Evolutionary conservation across 208 protist genomes (phyloP).

Genomic region (Novymonas esmeraldas): DNA sequence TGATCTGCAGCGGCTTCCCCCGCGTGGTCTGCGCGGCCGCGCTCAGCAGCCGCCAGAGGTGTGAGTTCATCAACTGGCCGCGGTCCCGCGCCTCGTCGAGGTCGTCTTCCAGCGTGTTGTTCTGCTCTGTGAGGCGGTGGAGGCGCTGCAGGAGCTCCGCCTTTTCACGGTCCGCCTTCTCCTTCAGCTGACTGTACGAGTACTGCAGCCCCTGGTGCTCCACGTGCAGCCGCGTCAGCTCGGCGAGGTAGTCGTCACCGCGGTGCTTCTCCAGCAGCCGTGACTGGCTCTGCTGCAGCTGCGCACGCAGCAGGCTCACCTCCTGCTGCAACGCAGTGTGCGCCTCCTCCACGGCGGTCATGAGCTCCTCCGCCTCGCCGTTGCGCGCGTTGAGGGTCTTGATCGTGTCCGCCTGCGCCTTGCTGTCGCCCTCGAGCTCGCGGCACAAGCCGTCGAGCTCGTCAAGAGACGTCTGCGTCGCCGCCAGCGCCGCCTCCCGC

Average conservation of each 20-base stretch:
- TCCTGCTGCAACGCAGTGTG: conserved; percentile 32
- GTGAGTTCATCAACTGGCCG: conserved; percentile 54
- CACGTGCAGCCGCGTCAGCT: conserved; percentile 69
- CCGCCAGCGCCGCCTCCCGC: conserved; percentile 37
- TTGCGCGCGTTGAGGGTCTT: conserved; percentile 42
- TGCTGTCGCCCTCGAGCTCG: conserved; percentile 69
- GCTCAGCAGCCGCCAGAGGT: conserved; percentile 66
- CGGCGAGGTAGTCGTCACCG: conserved; percentile 61
- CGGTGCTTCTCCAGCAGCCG: conserved; percentile 53
- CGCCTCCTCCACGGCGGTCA: conserved; percentile 42
- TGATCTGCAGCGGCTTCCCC: conserved; percentile 29
- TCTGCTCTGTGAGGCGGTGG: conserved; percentile 32
- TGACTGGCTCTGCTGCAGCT: conserved; percentile 56
- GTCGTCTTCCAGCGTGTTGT: conserved; percentile 62
- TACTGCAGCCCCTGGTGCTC: conserved; percentile 69
- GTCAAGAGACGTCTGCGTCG: conserved; percentile 45
- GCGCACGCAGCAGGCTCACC: conserved; percentile 38
- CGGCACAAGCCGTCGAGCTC: conserved; percentile 66
- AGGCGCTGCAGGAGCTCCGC: conserved; percentile 25
- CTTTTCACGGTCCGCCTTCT: conserved; percentile 36
- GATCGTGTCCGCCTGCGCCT: conserved; percentile 29
- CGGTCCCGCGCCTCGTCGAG: conserved; percentile 53
- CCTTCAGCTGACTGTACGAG: conserved; percentile 48
- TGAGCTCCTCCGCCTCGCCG: conserved; percentile 41
- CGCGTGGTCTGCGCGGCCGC: conserved; percentile 47